These are phyloP conservation scores for Angomonas deanei DNA, from an alignment of 208 protist species.

Conservation along the genomic window DNA sequence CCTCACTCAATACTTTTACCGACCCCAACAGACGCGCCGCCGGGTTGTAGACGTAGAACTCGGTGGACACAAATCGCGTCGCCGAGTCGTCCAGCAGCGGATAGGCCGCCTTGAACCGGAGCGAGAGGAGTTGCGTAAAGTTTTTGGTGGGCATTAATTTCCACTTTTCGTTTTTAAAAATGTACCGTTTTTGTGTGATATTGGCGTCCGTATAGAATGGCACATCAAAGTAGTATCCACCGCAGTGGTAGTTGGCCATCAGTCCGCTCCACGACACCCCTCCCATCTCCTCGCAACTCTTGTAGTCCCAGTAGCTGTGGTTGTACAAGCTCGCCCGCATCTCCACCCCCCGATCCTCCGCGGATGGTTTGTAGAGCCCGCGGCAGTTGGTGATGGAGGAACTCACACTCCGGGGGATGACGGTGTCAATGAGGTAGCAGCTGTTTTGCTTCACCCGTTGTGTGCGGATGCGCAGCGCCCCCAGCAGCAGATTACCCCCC, in stretches of 20 bases:
- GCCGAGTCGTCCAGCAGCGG: slow-evolving; percentile 42
- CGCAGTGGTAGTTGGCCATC: slow-evolving; percentile 32
- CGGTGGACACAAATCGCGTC: slow-evolving; percentile 36
- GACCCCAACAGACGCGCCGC: slow-evolving; percentile 21
- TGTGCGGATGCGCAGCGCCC: slow-evolving; percentile 25
- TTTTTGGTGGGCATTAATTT: neutral
- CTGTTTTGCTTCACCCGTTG: slow-evolving; percentile 18
- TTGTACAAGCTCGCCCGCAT: neutral
- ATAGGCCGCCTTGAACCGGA: slow-evolving; percentile 6
- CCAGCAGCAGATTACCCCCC: slow-evolving; percentile 21
- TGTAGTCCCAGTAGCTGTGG: slow-evolving; percentile 19
- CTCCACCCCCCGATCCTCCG: slow-evolving; percentile 10
- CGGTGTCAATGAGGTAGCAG: slow-evolving; percentile 16
- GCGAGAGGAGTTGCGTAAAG: neutral
- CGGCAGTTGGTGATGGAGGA: slow-evolving; percentile 4
- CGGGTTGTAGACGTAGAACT: slow-evolving; percentile 45
- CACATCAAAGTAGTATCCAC: slow-evolving; percentile 42
- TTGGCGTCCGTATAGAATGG: slow-evolving; percentile 19
- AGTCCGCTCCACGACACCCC: slow-evolving; percentile 4
- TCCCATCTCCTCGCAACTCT: slow-evolving; percentile 15
- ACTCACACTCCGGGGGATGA: slow-evolving; percentile 3
- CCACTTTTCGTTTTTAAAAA: slow-evolving; percentile 11
- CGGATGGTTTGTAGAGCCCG: slow-evolving; percentile 4
- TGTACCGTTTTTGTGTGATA: neutral
- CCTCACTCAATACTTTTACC: slow-evolving; percentile 39